Evolutionary conservation across 2,329 filamentous ascomycete species (phyloP), one percentile per base, ranked within the genome.

Genomic region (Colletotrichum destructivum): DNA sequence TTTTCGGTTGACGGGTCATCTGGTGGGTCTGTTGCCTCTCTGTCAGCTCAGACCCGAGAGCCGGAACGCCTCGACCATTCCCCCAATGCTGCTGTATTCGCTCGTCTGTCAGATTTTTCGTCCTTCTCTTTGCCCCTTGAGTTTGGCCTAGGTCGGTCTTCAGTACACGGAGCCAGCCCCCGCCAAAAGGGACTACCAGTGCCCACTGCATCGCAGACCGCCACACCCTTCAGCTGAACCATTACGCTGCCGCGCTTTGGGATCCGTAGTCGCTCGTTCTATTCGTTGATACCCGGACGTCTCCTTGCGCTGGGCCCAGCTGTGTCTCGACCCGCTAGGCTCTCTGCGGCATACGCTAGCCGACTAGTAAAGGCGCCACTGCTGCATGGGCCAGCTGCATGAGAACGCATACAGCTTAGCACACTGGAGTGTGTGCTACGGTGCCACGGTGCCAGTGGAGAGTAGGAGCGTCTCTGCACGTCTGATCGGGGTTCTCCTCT

Each of bases 191-290:
- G 46, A 64, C 59, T 40, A 35, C 31, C 31, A 35, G 31, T 35
- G 46, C 54, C 47, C 59, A 69, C 51, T 63, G 46, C 59, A 44
- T 59, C 40, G 57, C 65, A 71, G 65, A 71, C 70, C 61, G 70
- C 66, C 70, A 66, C 66, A 42, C 47, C 66, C 70, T 66, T 61
- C 46, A 72, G 70, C 66, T 72, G 70, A 62, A 72, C 61, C 54
- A 61, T 61, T 61, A 40, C 56, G 47, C 59, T 57, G 67, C 61
- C 44, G 47, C 38, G 16, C 61, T 46, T 59, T 47, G 38, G 49
- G 47, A 62, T 49, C 46, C 38, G 66, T 38, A 54, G 55, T 38
- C 15, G 42, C 49, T 70, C 46, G 61, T 40, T 47, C 61, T 18
- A 61, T 71, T 66, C 56, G 70, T 55, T 56, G 49, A n/a, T 23